Conservation (phyloP, 1,139 yeast genomes). For the Pichia sp. region DNA sequence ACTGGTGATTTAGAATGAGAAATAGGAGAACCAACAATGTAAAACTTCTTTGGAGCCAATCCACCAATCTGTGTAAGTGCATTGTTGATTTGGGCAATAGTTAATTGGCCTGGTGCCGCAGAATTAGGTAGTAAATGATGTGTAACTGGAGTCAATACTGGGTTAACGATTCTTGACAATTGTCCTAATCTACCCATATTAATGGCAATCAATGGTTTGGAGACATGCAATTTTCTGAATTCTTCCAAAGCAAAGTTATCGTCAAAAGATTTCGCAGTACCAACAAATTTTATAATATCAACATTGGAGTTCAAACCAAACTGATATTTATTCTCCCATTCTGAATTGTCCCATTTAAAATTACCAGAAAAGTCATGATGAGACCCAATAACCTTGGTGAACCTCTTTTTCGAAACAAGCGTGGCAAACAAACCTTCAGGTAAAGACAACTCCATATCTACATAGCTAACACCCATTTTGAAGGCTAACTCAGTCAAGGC, state of each 20-base stretch:
- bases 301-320: constrained; percentile 60
- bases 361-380: constrained; percentile 65
- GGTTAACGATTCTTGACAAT: constrained; percentile 70
- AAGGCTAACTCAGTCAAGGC: constrained; percentile 54
- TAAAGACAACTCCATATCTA: constrained; percentile 45
- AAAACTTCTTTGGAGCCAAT: constrained; percentile 48
- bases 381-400: constrained; percentile 72
- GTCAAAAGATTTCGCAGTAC: constrained; percentile 52
- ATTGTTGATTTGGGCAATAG: constrained; percentile 53
- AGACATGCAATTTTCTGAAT: constrained; percentile 49
- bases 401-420: constrained; percentile 43
- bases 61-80: constrained; percentile 61
- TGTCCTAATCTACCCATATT: constrained; percentile 76
- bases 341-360: constrained; percentile 57
- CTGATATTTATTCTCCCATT: constrained; percentile 67
- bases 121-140: constrained; percentile 54
- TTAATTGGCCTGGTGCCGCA: constrained; percentile 75
- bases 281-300: constrained; percentile 80
- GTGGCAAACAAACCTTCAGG: constrained; percentile 36
- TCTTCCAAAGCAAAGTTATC: constrained; percentile 68
- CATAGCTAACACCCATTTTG: constrained; percentile 49
- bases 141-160: constrained; percentile 75
- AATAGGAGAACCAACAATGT: constrained; percentile 78
- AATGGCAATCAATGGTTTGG: constrained; percentile 70
- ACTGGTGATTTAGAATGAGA: constrained; percentile 83